These are phyloP conservation scores for Aspergillus ibericus DNA, from an alignment of 2,329 filamentous ascomycete species.

Conservation along the genomic window DNA sequence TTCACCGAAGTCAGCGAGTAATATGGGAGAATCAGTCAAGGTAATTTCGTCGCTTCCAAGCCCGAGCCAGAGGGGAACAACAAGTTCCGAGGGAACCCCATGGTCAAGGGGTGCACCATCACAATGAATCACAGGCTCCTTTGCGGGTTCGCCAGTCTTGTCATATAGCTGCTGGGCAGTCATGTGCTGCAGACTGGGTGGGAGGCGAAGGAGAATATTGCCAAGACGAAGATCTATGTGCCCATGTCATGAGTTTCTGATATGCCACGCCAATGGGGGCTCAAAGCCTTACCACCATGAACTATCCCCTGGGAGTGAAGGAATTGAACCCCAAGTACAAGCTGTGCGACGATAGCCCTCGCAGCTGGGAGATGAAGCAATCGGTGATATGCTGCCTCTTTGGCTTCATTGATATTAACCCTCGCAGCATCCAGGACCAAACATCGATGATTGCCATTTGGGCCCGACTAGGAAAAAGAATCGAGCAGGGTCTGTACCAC, in stretches of 20 bases:
- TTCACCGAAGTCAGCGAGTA: conserved; percentile 25
- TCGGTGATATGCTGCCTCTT: conserved; percentile 19
- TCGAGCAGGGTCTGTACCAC: conserved; percentile 19
- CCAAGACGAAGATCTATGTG: conserved; percentile 19
- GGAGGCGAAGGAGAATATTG: conserved; percentile 23
- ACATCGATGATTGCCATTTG: conserved; percentile 24
- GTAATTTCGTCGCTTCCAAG: conserved; percentile 20
- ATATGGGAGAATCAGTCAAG: conserved; percentile 17
- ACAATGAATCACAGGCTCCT: conserved; percentile 18
- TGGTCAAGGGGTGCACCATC: conserved; percentile 19
- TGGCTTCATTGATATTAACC: conserved; percentile 19
- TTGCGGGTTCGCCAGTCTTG: conserved; percentile 14
- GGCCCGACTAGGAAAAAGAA: conserved; percentile 19
- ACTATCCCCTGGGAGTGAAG: conserved; percentile 25
- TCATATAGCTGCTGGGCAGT: conserved; percentile 18
- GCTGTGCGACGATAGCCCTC: conserved; percentile 20
- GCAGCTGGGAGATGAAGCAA: conserved; percentile 12
- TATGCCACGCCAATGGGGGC: neutral
- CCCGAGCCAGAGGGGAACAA: conserved; percentile 24
- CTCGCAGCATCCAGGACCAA: conserved; percentile 20
- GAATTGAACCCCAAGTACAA: conserved; percentile 22
- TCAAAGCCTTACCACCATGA: conserved; percentile 23
- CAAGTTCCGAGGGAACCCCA: conserved; percentile 18
- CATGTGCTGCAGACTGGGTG: conserved; percentile 15
- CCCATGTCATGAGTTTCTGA: neutral